A percentile compares a stretch with the other conserved stretches of the same genome.
Conservation (phyloP, 2,329 filamentous ascomycete species). For the Blastomyces percursus region DNA sequence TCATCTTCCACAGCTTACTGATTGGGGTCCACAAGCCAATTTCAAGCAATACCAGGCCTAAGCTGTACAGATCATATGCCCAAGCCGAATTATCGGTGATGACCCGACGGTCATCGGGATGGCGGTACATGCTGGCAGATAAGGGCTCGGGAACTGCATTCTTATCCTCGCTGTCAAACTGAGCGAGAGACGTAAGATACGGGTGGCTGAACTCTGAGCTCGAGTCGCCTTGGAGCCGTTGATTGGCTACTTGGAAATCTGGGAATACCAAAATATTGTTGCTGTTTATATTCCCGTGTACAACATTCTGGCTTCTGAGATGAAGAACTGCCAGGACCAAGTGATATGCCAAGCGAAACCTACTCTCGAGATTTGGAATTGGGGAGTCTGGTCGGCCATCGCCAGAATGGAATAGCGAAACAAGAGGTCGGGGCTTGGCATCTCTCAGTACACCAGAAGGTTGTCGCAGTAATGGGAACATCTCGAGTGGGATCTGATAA, state of each 20-base stretch:
- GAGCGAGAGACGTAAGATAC: conserved; percentile 48
- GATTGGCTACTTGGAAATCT: conserved; percentile 26
- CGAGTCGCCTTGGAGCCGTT: conserved; percentile 11
- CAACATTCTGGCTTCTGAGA: conserved; percentile 45
- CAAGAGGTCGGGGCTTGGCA: conserved; percentile 31
- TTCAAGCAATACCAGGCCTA: conserved; percentile 52
- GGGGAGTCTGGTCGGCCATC: conserved; percentile 32
- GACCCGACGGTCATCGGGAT: conserved; percentile 40
- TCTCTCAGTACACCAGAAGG: conserved; percentile 29
- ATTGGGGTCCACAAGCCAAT: conserved; percentile 55
- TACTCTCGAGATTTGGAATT: conserved; percentile 49
- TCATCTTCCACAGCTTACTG: conserved; percentile 52
- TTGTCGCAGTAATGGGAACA: conserved; percentile 34
- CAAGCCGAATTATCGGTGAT: conserved; percentile 31
- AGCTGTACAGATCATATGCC: conserved; percentile 48
- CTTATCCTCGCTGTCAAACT: conserved; percentile 42
- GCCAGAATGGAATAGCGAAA: conserved; percentile 33
- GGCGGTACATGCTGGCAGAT: conserved; percentile 49
- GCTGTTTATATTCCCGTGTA: conserved; percentile 55
- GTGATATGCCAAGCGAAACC: conserved; percentile 51
- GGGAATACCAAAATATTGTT: conserved; percentile 51
- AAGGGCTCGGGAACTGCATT: conserved; percentile 36
- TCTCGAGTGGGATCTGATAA: conserved; percentile 46
- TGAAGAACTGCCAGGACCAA: conserved; percentile 47
- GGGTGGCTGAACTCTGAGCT: conserved; percentile 41